Conservation (phyloP, 805 yeast genomes). For the Candida schatavii region DNA sequence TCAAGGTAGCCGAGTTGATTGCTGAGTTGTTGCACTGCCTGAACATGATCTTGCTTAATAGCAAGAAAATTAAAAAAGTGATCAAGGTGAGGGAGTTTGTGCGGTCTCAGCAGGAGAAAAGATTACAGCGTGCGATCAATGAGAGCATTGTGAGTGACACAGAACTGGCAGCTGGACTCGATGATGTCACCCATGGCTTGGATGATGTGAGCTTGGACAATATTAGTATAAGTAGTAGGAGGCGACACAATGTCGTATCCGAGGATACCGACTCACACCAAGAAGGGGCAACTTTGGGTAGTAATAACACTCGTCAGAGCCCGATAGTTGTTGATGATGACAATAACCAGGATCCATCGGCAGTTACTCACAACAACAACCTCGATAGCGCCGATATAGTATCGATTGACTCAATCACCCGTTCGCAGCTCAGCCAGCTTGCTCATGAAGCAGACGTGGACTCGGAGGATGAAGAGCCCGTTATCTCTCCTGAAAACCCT, state of each 20-base stretch:
- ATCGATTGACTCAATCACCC: constrained; percentile 2
- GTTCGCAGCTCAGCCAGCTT: not conserved
- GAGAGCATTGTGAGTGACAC: constrained; percentile 19
- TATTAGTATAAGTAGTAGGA: constrained; percentile 14
- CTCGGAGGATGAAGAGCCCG: constrained; percentile 45
- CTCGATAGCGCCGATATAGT: not conserved
- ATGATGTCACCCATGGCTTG: constrained; percentile 34
- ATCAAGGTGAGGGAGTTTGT: constrained; percentile 67
- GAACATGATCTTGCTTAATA: constrained; percentile 91
- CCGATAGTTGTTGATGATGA: not conserved
- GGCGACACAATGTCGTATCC: not conserved
- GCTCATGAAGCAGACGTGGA: constrained; percentile 10
- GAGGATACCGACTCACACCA: no score
- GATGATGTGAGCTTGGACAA: constrained; percentile 39
- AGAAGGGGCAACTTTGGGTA: not conserved
- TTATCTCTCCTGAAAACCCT: constrained; percentile 41
- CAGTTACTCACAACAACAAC: constrained; percentile 7
- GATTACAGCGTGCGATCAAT: constrained; percentile 42
- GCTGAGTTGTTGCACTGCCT: constrained; percentile 96
- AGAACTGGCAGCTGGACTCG: constrained; percentile 7
- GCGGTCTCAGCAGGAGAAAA: constrained; percentile 41
- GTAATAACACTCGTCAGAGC: no score
- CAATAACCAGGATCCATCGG: constrained; percentile 14
- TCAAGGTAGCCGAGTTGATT: constrained; percentile 84
- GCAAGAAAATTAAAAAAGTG: constrained; percentile 65